Evolutionary conservation across 2,329 filamentous ascomycete genomes (phyloP), one percentile per base, ranked within the genome.

Genomic region (Cytospora schulzeri): DNA sequence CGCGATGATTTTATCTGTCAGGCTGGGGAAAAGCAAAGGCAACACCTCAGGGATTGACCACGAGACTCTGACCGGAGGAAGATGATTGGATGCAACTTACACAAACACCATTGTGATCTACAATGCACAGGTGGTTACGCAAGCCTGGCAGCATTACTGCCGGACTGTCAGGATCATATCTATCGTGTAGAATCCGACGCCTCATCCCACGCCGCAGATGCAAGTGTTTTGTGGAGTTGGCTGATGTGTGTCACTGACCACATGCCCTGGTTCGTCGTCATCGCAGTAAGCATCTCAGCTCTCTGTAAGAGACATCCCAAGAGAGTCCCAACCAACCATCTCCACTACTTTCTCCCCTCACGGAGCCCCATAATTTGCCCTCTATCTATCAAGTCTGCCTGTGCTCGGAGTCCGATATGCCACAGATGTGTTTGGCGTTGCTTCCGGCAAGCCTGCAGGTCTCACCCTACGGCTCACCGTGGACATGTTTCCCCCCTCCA

Each of bases 381-480:
- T 38, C 22, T 53, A 41, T 54, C 51, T 45, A 31, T 31, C 29
- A 31, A 31, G 12, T 17, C 14, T 15, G 14, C 33, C 33, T 24
- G 9, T 48, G 19, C 45, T 59, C 26, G 55, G 28, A n/a, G 24
- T 14, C 58, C 54, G 62, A 41, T 48, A 59, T 53, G 62, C 48
- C 54, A 54, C 62, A 60, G 64, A 59, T 59, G 63, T 59, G 60
- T 22, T 50, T 52, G 54, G 28, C 48, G 61, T 31, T 45, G 29
- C 31, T 24, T 45, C 45, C 62, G 48, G 56, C 61, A 57, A 14
- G 26, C 28, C 62, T 48, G 65, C 41, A 51, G 57, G 66, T 66
- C 52, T 66, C 63, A 64, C 64, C 60, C 57, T 64, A 26, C 48
- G 28, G 31, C 29, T 51, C 58, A 61, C 51, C 50, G 50, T n/a